A percentile compares a stretch with the other conserved stretches of the same genome.
phyloP scores from a whole-genome alignment of 192 early-diverging fungal species.

The Rhizoclosmatium globosum region DNA sequence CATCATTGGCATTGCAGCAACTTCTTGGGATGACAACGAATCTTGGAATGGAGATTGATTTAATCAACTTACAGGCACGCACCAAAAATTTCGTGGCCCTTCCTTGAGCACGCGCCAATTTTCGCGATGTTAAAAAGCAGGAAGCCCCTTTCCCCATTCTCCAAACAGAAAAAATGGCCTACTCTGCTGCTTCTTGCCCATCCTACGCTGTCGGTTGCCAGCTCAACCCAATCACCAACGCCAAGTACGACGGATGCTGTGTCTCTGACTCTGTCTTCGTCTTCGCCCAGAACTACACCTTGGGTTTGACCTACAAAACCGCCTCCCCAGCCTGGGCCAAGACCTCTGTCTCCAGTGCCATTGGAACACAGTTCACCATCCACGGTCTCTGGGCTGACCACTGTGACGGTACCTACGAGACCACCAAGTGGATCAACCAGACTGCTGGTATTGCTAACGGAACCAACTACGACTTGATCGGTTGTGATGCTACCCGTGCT shows the following conservation, averaged over 20 bases:
- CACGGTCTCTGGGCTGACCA: constrained; percentile 87
- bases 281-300: constrained; percentile 69
- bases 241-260: constrained; percentile 55
- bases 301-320: constrained; percentile 44
- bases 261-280: constrained; percentile 62
- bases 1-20: too few species aligned
- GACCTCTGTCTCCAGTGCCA: constrained; percentile 2
- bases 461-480: constrained; percentile 71
- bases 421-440: constrained; percentile 8
- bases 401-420: constrained; percentile 58
- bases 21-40: not conserved
- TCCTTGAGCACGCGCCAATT: not conserved
- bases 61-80: not conserved
- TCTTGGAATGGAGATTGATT: not conserved
- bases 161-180: not conserved
- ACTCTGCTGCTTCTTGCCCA: not conserved
- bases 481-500: constrained; percentile 61
- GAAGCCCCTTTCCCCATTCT: not conserved
- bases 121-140: not conserved
- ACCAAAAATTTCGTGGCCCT: not conserved
- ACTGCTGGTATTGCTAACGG: constrained; percentile 21
- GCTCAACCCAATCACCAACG: constrained; percentile 15
- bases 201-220: constrained; percentile 28
- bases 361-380: constrained; percentile 60
- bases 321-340: constrained; percentile 29